These are phyloP conservation scores for Falciphora oryzae DNA, from an alignment of 2,329 filamentous ascomycete genomes.

Conservation along the genomic window DNA sequence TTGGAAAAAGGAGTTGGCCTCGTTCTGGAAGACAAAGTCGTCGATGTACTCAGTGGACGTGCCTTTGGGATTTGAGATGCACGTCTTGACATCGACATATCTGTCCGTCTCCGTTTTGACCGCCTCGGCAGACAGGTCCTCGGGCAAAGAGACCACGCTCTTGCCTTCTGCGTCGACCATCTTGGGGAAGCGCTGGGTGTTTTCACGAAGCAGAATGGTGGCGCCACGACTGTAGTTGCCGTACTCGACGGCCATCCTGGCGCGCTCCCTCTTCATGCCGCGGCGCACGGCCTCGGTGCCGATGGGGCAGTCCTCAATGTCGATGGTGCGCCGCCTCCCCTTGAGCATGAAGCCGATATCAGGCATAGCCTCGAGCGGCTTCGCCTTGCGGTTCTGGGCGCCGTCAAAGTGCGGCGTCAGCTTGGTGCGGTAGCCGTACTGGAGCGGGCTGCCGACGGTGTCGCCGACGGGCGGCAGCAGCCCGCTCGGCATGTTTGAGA, in stretches of 20 bases:
- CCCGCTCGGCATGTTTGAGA: constrained; percentile 73
- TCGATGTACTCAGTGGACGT: constrained; percentile 84
- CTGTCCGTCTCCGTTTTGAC: constrained; percentile 49
- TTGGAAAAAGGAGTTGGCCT: constrained; percentile 94
- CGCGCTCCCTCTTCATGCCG: constrained; percentile 75
- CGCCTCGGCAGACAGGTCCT: constrained; percentile 29
- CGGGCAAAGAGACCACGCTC: constrained; percentile 10
- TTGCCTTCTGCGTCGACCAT: constrained; percentile 14
- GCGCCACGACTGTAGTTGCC: constrained; percentile 72
- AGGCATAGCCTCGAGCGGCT: constrained; percentile 56
- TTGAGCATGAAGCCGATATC: constrained; percentile 89
- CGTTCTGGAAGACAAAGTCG: constrained; percentile 79
- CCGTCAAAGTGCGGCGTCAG: constrained; percentile 93
- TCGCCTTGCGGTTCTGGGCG: constrained; percentile 41
- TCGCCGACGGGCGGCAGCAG: constrained; percentile 70
- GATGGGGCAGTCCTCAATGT: constrained; percentile 97
- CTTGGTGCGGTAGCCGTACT: constrained; percentile 95
- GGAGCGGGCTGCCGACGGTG: constrained; percentile 83
- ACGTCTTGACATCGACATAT: constrained; percentile 76
- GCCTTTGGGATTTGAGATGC: constrained; percentile 79
- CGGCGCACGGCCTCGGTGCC: constrained; percentile 78
- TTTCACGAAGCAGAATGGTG: constrained; percentile 84
- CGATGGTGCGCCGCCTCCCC: constrained; percentile 70
- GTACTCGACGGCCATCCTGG: constrained; percentile 65
- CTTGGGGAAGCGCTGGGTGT: constrained; percentile 62